Evolutionary conservation across 1,284 basidiomycete genomes (phyloP).

Genomic region (Naganishia liquefaciens): DNA sequence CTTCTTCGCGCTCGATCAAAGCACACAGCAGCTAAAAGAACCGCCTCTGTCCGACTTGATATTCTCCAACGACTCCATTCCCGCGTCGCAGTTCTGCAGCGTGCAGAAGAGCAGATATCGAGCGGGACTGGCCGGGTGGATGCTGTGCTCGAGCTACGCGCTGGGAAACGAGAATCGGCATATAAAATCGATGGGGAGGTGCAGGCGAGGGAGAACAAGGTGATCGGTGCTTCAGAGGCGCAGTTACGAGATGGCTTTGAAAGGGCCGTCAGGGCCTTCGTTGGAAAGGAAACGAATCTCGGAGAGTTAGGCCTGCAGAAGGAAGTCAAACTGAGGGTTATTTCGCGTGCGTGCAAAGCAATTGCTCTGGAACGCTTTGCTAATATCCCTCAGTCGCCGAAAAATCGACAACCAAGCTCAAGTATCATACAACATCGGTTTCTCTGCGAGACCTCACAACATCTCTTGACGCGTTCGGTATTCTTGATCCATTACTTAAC

Average conservation of each 20-base stretch:
- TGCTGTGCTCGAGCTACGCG: conserved; percentile 3
- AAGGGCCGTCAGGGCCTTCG: neutral
- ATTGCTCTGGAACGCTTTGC: too few relatives aligned
- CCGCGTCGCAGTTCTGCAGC: neutral
- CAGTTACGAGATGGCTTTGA: conserved; percentile 21
- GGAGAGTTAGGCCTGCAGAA: neutral
- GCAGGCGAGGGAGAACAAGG: neutral
- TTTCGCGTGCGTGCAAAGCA: conserved; percentile 12
- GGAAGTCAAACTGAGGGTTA: neutral
- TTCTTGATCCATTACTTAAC: conserved; percentile 4
- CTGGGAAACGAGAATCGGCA: neutral
- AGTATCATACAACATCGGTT: conserved; percentile 3
- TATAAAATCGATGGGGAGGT: neutral
- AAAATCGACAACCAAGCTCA: neutral
- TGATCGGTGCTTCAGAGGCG: conserved; percentile 1
- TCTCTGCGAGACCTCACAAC: neutral
- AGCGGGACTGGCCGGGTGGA: neutral
- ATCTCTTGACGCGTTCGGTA: conserved; percentile 13
- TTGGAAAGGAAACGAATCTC: neutral
- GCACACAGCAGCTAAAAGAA: neutral
- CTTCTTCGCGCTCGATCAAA: conserved; percentile 3
- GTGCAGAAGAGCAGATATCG: neutral
- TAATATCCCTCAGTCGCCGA: neutral
- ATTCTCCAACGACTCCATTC: conserved; percentile 3
- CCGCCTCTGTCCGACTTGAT: neutral